phyloP scores from a whole-genome alignment of 306 rosid species.

The Malus fusca region DNA sequence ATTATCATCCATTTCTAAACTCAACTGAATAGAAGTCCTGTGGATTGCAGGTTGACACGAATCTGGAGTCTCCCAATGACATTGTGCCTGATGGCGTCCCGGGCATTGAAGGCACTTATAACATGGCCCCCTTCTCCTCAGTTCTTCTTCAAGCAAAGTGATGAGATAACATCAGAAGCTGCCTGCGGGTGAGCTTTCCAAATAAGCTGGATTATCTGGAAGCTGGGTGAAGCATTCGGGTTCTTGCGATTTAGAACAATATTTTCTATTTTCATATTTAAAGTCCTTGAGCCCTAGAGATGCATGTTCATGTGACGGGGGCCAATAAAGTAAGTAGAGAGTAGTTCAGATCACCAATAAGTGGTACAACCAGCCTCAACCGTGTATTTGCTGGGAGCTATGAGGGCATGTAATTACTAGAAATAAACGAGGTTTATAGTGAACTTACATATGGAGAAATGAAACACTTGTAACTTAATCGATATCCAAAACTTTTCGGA shows the following conservation, averaged over 20 bases:
- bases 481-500: background rate
- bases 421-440: background rate
- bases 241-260: background rate
- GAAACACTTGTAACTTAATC: background rate
- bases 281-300: background rate
- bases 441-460: background rate
- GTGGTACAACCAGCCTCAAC: background rate
- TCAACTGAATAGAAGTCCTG: background rate
- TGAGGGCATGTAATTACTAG: background rate
- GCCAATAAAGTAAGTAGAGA: background rate
- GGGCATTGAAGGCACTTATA: conserved; percentile 38
- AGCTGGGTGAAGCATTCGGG: background rate
- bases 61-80: conserved; percentile 68
- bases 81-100: conserved; percentile 55
- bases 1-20: background rate
- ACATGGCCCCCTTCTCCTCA: conserved; percentile 72
- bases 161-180: conserved; percentile 24
- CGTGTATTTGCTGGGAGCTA: background rate
- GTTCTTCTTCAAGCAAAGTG: conserved; percentile 76
- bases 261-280: background rate
- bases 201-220: background rate
- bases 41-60: conserved; percentile 70
- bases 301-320: background rate
- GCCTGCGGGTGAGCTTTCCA: conserved; percentile 6
- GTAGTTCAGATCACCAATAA: background rate